A percentile compares a stretch with the other conserved stretches of the same genome.
Conservation (phyloP, 164 flowering plant genomes). For the Chloranthus sessilifolius region DNA sequence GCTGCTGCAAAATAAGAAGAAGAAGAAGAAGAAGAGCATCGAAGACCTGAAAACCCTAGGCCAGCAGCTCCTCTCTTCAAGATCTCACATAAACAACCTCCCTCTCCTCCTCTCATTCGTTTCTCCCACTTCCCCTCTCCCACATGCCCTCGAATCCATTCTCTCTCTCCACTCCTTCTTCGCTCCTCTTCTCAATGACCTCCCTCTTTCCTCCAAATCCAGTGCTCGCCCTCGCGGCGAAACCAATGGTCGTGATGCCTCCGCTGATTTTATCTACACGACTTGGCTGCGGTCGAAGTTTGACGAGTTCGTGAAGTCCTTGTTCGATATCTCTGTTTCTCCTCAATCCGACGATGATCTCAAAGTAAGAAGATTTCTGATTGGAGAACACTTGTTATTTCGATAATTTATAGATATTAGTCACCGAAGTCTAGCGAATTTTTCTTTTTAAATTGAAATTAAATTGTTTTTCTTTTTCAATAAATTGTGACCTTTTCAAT, state of each 20-base stretch:
- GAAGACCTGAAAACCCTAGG: constrained; percentile 63
- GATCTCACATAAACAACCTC: constrained; percentile 77
- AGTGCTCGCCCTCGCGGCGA: constrained; percentile 9
- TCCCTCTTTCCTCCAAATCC: constrained; percentile 48
- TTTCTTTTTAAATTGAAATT: too few species aligned
- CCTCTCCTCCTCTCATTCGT: constrained; percentile 59
- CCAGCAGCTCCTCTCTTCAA: constrained; percentile 58
- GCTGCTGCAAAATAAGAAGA: constrained; percentile 32
- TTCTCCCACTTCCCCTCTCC: constrained; percentile 49
- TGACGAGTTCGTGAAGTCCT: constrained; percentile 50
- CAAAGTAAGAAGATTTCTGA: constrained; percentile 43
- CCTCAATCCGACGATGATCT: constrained; percentile 43
- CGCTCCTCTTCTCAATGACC: constrained; percentile 50
- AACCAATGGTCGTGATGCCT: constrained; percentile 12
- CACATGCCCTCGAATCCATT: constrained; percentile 54
- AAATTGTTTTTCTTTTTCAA: too few species aligned
- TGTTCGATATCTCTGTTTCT: constrained; percentile 37
- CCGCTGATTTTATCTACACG: constrained; percentile 50
- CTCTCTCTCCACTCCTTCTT: constrained; percentile 87
- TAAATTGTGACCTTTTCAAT: too few species aligned
- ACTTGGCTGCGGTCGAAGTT: constrained; percentile 77
- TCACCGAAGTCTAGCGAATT: too few species aligned
- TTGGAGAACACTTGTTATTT: too few species aligned
- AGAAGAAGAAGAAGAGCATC: constrained; percentile 21
- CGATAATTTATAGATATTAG: too few species aligned